Conservation (phyloP, 345 rosid genomes). For the Orychophragmus violaceus region DNA sequence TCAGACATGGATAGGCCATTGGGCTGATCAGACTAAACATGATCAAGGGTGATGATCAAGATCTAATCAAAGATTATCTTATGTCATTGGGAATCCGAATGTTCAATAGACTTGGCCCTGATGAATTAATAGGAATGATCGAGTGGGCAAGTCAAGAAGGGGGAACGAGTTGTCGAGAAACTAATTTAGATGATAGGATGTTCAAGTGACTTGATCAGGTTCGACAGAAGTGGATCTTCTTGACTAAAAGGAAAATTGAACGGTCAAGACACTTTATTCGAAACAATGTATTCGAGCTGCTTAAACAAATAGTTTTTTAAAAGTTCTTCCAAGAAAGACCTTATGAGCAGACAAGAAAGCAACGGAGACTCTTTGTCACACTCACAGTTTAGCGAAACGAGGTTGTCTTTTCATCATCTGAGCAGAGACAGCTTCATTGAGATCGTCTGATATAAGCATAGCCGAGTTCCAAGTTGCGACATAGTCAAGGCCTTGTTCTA, state of each 20-base stretch:
- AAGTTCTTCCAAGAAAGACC: not conserved
- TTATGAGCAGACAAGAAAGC: not conserved
- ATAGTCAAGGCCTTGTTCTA: constrained; percentile 84
- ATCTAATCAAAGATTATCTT: not conserved
- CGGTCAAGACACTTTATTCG: not conserved
- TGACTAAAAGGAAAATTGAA: not conserved
- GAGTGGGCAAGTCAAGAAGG: too few species aligned
- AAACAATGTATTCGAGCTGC: not conserved
- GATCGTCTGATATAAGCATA: constrained; percentile 66
- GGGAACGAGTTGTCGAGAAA: too few species aligned
- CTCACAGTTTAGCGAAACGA: constrained; percentile 65
- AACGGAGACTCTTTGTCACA: not conserved
- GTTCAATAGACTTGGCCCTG: not conserved
- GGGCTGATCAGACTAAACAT: not conserved
- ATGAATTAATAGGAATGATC: not conserved
- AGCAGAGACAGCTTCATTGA: constrained; percentile 56
- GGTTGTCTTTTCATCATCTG: constrained; percentile 49
- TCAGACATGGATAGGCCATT: too few species aligned
- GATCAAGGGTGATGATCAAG: not conserved
- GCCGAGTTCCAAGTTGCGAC: constrained; percentile 84
- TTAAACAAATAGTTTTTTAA: not conserved
- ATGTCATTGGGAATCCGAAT: not conserved
- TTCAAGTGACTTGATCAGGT: too few species aligned
- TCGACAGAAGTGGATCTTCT: not conserved
- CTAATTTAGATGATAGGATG: too few species aligned